Conservation (phyloP, 2,329 filamentous ascomycete genomes). For the Huntiella moniliformis region DNA sequence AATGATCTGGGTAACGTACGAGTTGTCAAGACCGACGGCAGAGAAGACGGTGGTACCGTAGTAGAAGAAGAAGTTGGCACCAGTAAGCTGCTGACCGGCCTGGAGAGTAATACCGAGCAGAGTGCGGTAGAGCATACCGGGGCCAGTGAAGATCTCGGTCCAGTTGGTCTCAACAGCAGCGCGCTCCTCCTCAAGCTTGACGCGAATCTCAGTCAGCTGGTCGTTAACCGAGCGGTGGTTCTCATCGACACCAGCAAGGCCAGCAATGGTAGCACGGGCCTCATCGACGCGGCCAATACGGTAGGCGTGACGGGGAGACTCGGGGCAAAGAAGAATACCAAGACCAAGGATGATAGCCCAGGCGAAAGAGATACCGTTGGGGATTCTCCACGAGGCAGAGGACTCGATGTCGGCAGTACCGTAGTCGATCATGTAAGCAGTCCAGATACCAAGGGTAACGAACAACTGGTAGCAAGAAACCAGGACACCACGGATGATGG, state of each 20-base stretch:
- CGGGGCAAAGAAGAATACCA: slow-evolving; percentile 34
- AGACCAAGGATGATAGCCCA: slow-evolving; percentile 34
- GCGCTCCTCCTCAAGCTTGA: slow-evolving; percentile 30
- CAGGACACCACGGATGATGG: slow-evolving; percentile 43
- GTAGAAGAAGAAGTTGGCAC: slow-evolving; percentile 51
- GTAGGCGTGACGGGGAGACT: slow-evolving; percentile 34
- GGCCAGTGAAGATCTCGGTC: slow-evolving; percentile 47
- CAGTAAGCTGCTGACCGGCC: slow-evolving; percentile 48
- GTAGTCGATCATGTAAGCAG: slow-evolving; percentile 39
- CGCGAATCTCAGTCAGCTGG: slow-evolving; percentile 32
- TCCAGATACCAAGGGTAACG: slow-evolving; percentile 49
- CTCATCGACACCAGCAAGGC: slow-evolving; percentile 24
- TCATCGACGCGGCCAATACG: slow-evolving; percentile 27
- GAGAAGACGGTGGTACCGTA: slow-evolving; percentile 48
- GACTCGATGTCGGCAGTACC: slow-evolving; percentile 31
- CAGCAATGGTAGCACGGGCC: slow-evolving; percentile 29
- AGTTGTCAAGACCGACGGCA: slow-evolving; percentile 44
- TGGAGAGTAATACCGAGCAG: slow-evolving; percentile 43
- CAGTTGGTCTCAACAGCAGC: slow-evolving; percentile 28
- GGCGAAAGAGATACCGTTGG: slow-evolving; percentile 35
- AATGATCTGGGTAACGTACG: slow-evolving; percentile 49
- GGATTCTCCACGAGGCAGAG: slow-evolving; percentile 42
- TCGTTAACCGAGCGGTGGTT: slow-evolving; percentile 24
- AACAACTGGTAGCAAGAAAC: slow-evolving; percentile 49
- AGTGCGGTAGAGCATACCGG: slow-evolving; percentile 46